These are phyloP conservation scores for Backusella parvicylindrica DNA, from an alignment of 192 early-diverging fungal species.

Conservation along the genomic window DNA sequence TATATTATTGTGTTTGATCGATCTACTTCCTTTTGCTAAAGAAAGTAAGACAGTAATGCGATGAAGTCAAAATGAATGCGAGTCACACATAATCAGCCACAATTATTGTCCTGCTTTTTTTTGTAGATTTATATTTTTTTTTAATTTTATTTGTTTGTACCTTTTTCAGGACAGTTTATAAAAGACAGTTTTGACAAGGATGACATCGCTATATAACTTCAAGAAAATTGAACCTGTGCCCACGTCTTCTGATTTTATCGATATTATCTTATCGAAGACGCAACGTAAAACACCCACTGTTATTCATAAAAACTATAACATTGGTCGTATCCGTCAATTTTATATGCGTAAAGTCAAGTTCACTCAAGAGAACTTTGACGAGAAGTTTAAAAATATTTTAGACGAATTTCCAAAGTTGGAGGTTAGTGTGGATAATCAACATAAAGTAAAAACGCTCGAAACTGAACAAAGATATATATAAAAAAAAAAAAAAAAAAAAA, in stretches of 20 bases:
- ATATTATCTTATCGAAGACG: slow-evolving; percentile 97
- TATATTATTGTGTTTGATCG: not conserved
- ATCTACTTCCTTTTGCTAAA: not conserved
- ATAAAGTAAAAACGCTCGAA: not conserved
- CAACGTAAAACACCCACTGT: slow-evolving; percentile 97
- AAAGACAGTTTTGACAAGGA: not conserved
- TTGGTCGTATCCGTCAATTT: slow-evolving; percentile 94
- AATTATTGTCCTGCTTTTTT: not conserved
- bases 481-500: not conserved
- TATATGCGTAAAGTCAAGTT: slow-evolving; percentile 99
- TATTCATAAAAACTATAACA: slow-evolving; percentile 96
- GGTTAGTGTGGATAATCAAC: slow-evolving; percentile 36
- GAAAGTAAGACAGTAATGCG: not conserved
- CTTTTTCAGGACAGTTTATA: slow-evolving; percentile 1
- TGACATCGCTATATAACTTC: slow-evolving; percentile 89
- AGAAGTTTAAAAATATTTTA: slow-evolving; percentile 91
- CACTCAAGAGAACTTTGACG: slow-evolving; percentile 95
- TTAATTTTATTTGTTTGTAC: not conserved
- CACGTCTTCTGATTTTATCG: slow-evolving; percentile 87
- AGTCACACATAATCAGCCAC: not conserved
- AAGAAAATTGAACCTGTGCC: slow-evolving; percentile 97
- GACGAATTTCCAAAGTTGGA: slow-evolving; percentile 98
- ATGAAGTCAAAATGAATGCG: not conserved
- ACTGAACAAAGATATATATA: not conserved
- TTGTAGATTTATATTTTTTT: not conserved